Evolutionary conservation across 1,284 basidiomycete species (phyloP).

Genomic region (Thecaphora thlaspeos): DNA sequence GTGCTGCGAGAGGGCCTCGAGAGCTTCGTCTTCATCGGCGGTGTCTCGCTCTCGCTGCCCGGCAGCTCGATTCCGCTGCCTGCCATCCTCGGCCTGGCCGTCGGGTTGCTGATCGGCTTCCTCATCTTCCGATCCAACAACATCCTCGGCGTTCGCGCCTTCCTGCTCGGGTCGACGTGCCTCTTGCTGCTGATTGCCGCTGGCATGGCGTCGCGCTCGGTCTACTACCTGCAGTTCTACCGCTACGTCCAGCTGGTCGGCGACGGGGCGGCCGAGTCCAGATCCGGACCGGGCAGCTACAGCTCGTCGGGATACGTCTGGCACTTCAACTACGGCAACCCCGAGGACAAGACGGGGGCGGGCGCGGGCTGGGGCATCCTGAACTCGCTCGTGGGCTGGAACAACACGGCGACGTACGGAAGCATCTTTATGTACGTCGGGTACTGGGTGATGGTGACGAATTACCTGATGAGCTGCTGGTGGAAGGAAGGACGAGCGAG

Average conservation of each 20-base stretch:
- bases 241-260: constrained; percentile 45
- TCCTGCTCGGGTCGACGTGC: constrained; percentile 48
- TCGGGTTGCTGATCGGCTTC: constrained; percentile 41
- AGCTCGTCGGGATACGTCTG: constrained; percentile 45
- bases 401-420: constrained; percentile 50
- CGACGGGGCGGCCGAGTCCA: constrained; percentile 45
- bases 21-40: constrained; percentile 54
- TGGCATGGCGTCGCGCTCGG: constrained; percentile 46
- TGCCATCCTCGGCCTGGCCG: constrained; percentile 47
- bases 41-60: constrained; percentile 52
- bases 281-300: constrained; percentile 48
- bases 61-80: constrained; percentile 53
- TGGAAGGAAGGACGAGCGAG: constrained; percentile 37
- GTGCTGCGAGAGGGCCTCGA: constrained; percentile 55
- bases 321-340: constrained; percentile 77
- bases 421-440: constrained; percentile 41
- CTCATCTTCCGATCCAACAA: constrained; percentile 47
- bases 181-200: constrained; percentile 51
- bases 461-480: constrained; percentile 36
- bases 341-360: constrained; percentile 61
- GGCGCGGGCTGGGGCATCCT: constrained; percentile 51
- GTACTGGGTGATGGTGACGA: constrained; percentile 46
- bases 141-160: constrained; percentile 36
- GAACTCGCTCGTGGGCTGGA: constrained; percentile 53
- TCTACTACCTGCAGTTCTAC: constrained; percentile 54